phyloP scores from a whole-genome alignment of 75 land plant genomes.

The Sequoiadendron giganteum region DNA sequence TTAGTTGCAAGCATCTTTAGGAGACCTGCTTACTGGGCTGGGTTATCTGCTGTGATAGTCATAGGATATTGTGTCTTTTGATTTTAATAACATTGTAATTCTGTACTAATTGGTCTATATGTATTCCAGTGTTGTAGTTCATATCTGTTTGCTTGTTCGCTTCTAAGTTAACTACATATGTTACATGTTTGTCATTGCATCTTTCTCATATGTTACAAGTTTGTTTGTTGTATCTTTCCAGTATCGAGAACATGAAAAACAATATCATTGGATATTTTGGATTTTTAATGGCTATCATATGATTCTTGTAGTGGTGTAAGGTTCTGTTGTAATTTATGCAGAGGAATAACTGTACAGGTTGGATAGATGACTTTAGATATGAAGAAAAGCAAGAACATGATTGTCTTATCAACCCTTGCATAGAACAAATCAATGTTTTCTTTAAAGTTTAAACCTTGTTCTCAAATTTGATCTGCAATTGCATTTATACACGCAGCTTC shows the following conservation, averaged over 20 bases:
- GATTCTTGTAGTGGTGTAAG: neutral
- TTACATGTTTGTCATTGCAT: neutral
- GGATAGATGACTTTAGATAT: neutral
- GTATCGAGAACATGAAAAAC: neutral
- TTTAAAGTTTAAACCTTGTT: neutral
- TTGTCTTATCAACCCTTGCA: neutral
- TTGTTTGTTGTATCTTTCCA: neutral
- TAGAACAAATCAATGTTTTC: neutral
- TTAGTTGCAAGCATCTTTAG: too few species aligned
- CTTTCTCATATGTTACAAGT: neutral
- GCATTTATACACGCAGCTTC: slow-evolving; percentile 27
- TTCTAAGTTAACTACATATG: neutral
- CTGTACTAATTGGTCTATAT: neutral
- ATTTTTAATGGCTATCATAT: neutral
- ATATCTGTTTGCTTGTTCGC: neutral
- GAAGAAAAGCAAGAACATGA: neutral
- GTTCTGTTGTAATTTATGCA: neutral
- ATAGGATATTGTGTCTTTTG: neutral
- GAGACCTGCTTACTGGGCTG: too few species aligned
- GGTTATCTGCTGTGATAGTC: too few species aligned
- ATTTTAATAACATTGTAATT: neutral
- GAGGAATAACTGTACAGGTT: neutral
- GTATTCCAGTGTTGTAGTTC: neutral
- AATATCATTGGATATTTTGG: neutral
- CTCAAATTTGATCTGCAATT: slow-evolving; percentile 2